phyloP scores from a whole-genome alignment of 257 asterid genomes.

The Prunella vulgaris region DNA sequence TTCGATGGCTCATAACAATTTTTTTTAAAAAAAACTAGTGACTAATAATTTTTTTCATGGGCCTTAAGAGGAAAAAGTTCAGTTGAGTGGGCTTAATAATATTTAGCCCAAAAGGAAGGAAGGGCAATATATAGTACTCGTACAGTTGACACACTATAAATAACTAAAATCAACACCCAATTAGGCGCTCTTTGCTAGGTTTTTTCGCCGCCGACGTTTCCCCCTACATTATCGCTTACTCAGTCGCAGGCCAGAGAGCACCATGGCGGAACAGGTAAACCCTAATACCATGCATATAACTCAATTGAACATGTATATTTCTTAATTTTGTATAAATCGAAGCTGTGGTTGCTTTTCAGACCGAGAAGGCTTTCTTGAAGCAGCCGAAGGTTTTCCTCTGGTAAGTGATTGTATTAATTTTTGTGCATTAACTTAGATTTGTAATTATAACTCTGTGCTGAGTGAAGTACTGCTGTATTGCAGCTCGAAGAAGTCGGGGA shows the following conservation, averaged over 20 bases:
- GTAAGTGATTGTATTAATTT: slow-evolving; percentile 13
- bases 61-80: not conserved
- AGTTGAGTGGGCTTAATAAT: not conserved
- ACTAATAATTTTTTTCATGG: not conserved
- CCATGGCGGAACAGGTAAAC: slow-evolving; percentile 60
- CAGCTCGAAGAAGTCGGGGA: slow-evolving; percentile 61
- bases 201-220: slow-evolving; percentile 8
- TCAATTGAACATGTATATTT: not conserved
- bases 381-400: slow-evolving; percentile 72
- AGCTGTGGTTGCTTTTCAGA: slow-evolving; percentile 32
- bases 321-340: not conserved
- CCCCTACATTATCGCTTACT: not conserved
- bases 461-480: not conserved
- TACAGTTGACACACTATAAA: not conserved
- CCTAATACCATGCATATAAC: not conserved
- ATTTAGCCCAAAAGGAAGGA: not conserved
- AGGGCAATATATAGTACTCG: not conserved
- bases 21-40: not conserved
- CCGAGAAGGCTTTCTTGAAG: slow-evolving; percentile 72
- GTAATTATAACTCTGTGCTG: not conserved
- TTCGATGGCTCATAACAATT: too few relatives aligned
- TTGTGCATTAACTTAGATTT: not conserved
- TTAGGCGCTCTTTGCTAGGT: slow-evolving; percentile 10
- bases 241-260: not conserved
- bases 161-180: not conserved